Evolutionary conservation across 2,329 filamentous ascomycete genomes (phyloP).

Genomic region (Cladosporium sp.): DNA sequence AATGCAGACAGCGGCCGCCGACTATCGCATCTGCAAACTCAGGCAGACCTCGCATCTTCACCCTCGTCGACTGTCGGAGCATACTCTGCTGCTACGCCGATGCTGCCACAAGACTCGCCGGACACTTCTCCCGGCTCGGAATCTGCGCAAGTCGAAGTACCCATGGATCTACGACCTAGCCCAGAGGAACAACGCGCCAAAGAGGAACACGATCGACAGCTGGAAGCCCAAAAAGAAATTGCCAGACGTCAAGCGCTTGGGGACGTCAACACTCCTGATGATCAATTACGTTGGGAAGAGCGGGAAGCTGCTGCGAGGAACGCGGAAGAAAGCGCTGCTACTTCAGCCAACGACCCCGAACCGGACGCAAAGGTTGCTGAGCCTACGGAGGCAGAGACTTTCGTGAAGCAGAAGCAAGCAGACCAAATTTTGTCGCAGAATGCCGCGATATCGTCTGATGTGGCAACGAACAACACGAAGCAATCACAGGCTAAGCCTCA

Average conservation of each 20-base stretch:
- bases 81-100: conserved; percentile 72
- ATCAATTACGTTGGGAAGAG: conserved; percentile 57
- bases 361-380: conserved; percentile 24
- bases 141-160: conserved; percentile 28
- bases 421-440: conserved; percentile 14
- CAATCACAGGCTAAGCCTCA: neutral
- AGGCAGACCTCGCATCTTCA: conserved; percentile 42
- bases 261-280: conserved; percentile 55
- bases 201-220: conserved; percentile 54
- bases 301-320: conserved; percentile 36
- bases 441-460: neutral
- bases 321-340: conserved; percentile 46
- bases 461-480: neutral
- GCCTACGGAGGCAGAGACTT: conserved; percentile 30
- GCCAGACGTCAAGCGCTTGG: conserved; percentile 45
- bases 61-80: conserved; percentile 67
- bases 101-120: conserved; percentile 53
- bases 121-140: conserved; percentile 38
- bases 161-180: conserved; percentile 36
- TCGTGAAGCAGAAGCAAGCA: conserved; percentile 25
- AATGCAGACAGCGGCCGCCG: conserved; percentile 41
- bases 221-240: conserved; percentile 51
- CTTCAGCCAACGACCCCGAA: conserved; percentile 32
- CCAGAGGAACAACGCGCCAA: conserved; percentile 48
- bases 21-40: conserved; percentile 30